Conservation (phyloP, 1,284 basidiomycete genomes). For the Leccinum solheimii region DNA sequence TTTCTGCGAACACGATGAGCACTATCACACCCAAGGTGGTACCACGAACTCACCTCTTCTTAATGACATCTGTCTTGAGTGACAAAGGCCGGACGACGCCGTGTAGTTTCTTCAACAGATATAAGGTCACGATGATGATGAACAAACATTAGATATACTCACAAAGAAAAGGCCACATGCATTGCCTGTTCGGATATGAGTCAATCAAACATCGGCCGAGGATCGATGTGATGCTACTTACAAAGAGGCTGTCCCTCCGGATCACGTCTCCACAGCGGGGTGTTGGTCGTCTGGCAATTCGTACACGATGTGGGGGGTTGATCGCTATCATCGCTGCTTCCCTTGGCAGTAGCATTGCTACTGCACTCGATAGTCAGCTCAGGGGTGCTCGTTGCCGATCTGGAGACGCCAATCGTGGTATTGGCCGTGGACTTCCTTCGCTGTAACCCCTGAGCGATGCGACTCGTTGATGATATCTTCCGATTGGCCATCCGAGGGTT, state of each 20-base stretch:
- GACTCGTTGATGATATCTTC: constrained; percentile 64
- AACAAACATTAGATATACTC: constrained; percentile 39
- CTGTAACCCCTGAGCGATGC: constrained; percentile 50
- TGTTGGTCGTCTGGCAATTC: constrained; percentile 95
- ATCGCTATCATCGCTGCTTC: constrained; percentile 65
- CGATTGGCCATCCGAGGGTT: constrained; percentile 37
- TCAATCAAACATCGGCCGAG: constrained; percentile 9
- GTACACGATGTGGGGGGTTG: constrained; percentile 81
- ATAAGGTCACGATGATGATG: constrained; percentile 18
- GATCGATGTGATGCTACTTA: constrained; percentile 37
- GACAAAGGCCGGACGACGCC: constrained; percentile 92
- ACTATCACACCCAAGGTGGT: background rate
- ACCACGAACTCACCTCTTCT: constrained; percentile 73
- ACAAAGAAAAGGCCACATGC: constrained; percentile 91
- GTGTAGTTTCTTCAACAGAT: constrained; percentile 75
- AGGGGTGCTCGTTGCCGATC: constrained; percentile 57
- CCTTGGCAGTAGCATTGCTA: constrained; percentile 38
- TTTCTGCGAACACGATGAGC: constrained; percentile 50
- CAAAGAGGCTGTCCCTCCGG: constrained; percentile 94
- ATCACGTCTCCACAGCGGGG: constrained; percentile 92
- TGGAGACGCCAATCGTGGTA: constrained; percentile 36
- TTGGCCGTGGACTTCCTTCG: constrained; percentile 50
- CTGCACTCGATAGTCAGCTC: constrained; percentile 42
- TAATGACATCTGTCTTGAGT: constrained; percentile 96
- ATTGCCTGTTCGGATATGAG: constrained; percentile 50